Evolutionary conservation across 352 stramenopile genomes (phyloP), one percentile per base, ranked within the genome.

Genomic region (Globisporangium recalcitrans): DNA sequence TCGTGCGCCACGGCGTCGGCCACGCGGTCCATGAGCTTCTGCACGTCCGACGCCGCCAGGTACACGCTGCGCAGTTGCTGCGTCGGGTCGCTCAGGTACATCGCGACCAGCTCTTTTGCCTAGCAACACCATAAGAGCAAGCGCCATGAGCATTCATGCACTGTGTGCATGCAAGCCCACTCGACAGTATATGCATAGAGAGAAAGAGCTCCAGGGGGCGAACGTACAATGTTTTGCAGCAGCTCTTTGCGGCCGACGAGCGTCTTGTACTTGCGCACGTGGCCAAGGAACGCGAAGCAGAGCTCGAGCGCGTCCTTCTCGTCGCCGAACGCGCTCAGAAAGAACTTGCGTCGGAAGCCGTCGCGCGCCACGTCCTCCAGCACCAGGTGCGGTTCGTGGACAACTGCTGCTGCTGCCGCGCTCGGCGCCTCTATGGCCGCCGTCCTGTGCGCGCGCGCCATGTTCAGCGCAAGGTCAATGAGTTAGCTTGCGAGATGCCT

Each of bases 291-390:
- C 65, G 69, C 63, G 60, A 90, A 82, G 60, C 71, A 70, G 19
- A 81, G 69, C 67, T 86, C 78, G 36, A 90, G 66, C 31, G 77
- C 67, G 31, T 78, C 70, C n/a, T 65, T 65, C 68, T 90, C 78
- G 48, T 69, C 69, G n/a, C 62, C 58, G 58, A 90, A 88, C 56
- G 78, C 78, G 60, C 73, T 67, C 21, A 84, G 62, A 56, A 90
- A 85, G 65, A 85, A 82, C 51, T 78, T 67, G 40, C 73, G 77
- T 40, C 78, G 78, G 64, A 82, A 81, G 36, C 68, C 63, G 55
- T 90, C 80, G 60, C 73, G 73, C 27, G 75, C 77, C 31, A 90
- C 69, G 52, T 84, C 76, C 36, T 81, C 81, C 16, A 88, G 77
- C 44, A 77, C 73, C 40, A 90, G 52, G 31, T 66, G 59, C 52